phyloP scores from a whole-genome alignment of 257 asterid genomes.

The Schizonepeta tenuifolia region DNA sequence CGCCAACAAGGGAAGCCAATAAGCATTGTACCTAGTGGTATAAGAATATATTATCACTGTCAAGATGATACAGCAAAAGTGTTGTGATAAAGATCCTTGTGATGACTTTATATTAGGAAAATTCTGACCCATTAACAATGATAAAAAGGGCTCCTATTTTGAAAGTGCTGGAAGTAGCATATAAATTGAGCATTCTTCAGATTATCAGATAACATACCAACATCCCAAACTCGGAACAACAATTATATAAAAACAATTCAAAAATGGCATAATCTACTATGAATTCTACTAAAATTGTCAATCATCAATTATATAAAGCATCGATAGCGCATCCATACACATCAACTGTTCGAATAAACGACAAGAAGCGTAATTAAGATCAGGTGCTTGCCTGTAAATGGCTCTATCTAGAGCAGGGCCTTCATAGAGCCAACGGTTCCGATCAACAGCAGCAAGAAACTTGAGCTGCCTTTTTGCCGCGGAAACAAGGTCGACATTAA shows the following conservation, averaged over 20 bases:
- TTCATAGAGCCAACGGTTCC: conserved; percentile 85
- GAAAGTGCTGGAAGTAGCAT: neutral
- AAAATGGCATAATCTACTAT: neutral
- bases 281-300: neutral
- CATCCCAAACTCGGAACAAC: neutral
- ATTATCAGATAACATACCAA: neutral
- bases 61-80: conserved; percentile 21
- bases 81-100: no score
- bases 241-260: conserved; percentile 10
- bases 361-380: neutral
- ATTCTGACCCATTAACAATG: neutral
- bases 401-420: conserved; percentile 67
- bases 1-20: conserved; percentile 94
- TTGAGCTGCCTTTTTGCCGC: conserved; percentile 79
- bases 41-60: neutral
- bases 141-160: no score
- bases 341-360: conserved; percentile 11
- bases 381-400: conserved; percentile 60
- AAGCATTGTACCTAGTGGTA: conserved; percentile 70
- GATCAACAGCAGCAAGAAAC: conserved; percentile 82
- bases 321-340: neutral
- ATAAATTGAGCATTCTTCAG: neutral
- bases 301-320: neutral
- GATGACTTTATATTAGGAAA: neutral
- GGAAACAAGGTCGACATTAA: conserved; percentile 71